These are phyloP conservation scores for Bretschneidera sinensis DNA, from an alignment of 345 rosid genomes.

Conservation along the genomic window DNA sequence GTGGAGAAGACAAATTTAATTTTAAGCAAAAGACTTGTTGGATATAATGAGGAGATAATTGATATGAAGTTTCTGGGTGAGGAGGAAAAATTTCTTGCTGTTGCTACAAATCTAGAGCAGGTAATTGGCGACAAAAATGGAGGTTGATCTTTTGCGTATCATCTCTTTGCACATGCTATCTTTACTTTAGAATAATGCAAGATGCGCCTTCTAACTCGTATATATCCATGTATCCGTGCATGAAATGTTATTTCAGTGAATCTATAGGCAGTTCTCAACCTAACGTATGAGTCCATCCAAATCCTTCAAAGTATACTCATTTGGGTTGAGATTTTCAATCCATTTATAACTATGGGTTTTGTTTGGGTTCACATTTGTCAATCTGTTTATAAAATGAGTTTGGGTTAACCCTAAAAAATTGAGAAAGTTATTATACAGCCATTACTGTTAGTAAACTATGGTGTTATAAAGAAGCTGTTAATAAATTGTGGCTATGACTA, in stretches of 20 bases:
- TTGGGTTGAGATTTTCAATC: not conserved
- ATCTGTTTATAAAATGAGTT: not conserved
- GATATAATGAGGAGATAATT: slow-evolving; percentile 87
- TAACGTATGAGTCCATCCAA: not conserved
- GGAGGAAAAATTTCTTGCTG: slow-evolving; percentile 82
- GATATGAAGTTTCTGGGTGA: slow-evolving; percentile 91
- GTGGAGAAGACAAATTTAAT: slow-evolving; percentile 43
- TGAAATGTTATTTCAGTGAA: too few relatives aligned
- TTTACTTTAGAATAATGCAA: not conserved
- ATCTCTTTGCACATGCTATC: slow-evolving; percentile 5
- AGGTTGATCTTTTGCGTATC: not conserved
- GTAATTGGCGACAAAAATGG: slow-evolving; percentile 24
- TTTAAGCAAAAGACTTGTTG: slow-evolving; percentile 72
- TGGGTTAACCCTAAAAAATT: too few relatives aligned
- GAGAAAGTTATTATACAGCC: too few relatives aligned
- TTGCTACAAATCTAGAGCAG: slow-evolving; percentile 94
- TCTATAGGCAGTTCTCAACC: too few relatives aligned
- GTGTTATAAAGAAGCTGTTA: too few relatives aligned
- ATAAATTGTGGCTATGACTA: too few relatives aligned
- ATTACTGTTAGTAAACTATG: too few relatives aligned
- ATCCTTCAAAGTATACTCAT: not conserved
- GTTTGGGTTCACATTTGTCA: not conserved
- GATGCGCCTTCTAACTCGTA: not conserved
- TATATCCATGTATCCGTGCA: not conserved
- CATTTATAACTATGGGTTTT: not conserved